A percentile compares a stretch with the other conserved stretches of the same genome.
These are phyloP conservation scores for Fonsecaea nubica DNA, from an alignment of 2,329 filamentous ascomycete genomes.

Conservation along the genomic window DNA sequence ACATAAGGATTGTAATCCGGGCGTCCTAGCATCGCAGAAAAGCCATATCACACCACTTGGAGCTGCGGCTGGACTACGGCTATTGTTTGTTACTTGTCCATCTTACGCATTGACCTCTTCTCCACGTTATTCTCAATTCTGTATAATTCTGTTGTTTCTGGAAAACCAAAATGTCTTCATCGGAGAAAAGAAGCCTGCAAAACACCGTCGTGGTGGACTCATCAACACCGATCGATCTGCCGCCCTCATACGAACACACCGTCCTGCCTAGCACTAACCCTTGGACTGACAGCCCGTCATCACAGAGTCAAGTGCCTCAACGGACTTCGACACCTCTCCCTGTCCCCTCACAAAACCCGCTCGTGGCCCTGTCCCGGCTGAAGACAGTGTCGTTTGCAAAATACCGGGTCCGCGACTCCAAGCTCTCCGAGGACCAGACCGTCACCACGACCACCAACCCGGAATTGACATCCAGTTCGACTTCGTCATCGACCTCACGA, in stretches of 20 bases:
- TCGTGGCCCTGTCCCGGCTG: slow-evolving; percentile 36
- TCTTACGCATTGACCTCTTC: not conserved
- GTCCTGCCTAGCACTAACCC: slow-evolving; percentile 19
- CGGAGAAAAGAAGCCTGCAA: slow-evolving; percentile 24
- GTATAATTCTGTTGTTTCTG: not conserved
- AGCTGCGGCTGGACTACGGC: not conserved
- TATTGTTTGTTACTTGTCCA: not conserved
- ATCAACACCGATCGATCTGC: slow-evolving; percentile 23
- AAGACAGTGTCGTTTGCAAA: slow-evolving; percentile 39
- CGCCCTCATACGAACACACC: slow-evolving; percentile 33
- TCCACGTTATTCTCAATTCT: not conserved
- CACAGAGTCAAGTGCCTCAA: not conserved
- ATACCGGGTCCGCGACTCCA: slow-evolving; percentile 41
- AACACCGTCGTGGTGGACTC: not conserved
- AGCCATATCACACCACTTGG: not conserved
- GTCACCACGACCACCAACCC: slow-evolving; percentile 41
- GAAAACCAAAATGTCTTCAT: slow-evolving; percentile 14
- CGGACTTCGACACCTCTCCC: not conserved
- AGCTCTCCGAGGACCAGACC: slow-evolving; percentile 40
- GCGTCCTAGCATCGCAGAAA: not conserved
- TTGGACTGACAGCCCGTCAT: slow-evolving; percentile 16
- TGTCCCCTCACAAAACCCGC: slow-evolving; percentile 28
- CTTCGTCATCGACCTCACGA: not conserved
- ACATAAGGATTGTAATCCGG: not conserved
- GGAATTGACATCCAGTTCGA: slow-evolving; percentile 32